Base-by-base conservation (phyloP, 1,284 basidiomycete genomes). In the Singerocomus inundabilis region DNA sequence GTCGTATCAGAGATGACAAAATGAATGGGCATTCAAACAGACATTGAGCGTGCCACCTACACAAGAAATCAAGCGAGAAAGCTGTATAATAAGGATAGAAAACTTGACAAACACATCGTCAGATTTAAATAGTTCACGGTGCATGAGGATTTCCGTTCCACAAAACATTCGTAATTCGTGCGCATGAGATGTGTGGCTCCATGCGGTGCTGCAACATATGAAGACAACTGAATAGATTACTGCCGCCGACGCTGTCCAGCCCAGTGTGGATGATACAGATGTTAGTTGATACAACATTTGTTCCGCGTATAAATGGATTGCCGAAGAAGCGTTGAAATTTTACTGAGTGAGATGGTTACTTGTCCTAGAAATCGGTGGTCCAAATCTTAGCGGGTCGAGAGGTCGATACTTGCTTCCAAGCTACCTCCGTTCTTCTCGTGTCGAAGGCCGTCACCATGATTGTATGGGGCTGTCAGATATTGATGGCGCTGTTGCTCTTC, bases 401-500 rank as follows among this genome's bases (percentile, higher is more conserved):
- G 66, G 40, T 66, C 54, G 46, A 66, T 66, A 11, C 63, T 49
- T 43, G 63, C 63, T 39, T 62, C 63, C 40, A 66, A 41, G 36
- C 63, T 44, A 39, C 50, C 52, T 46, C 52, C 55, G n/a, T 41
- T 50, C 53, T 60, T 64, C 42, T 68, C 63, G 50, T 52, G 64
- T n/a, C 64, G 57, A 41, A 61, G 44, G 35, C 51, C 55, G 25
- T 65, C 63, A 18, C 16, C 31, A 33, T 52, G 63, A 39, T 48
- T 42, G 48, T 53, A 49, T 6, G 58, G 21, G 24, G 45, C n/a
- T 16, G 52, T 16, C n/a, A 51, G 25, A 43, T 66, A 57, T 1
- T 66, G 64, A 28, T 70, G 66, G 43, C 64, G 67, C 13, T 67
- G 66, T 53, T 82, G 80, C 60, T 87, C 83, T 57, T 83, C 84